Conservation (phyloP, 2,329 filamentous ascomycete species). For the Alternaria gansuensis region DNA sequence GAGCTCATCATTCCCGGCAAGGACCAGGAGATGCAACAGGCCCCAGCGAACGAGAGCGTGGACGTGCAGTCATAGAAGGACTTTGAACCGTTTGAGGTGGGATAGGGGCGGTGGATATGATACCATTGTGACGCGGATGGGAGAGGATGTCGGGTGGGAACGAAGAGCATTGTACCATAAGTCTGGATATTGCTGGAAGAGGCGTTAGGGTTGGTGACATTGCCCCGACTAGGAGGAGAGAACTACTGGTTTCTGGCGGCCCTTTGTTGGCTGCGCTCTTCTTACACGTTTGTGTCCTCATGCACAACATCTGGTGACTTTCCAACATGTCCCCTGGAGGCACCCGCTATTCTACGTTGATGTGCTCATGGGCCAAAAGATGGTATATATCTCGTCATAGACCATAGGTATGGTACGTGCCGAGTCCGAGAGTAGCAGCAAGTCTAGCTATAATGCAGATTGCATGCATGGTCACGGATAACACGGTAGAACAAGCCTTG, state of each 20-base stretch:
- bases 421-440: not conserved
- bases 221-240: constrained; percentile 12
- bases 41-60: constrained; percentile 31
- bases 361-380: not conserved
- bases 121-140: constrained; percentile 23
- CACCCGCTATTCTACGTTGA: not conserved
- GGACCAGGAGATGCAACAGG: constrained; percentile 30
- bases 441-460: not conserved
- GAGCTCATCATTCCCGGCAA: constrained; percentile 74
- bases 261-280: constrained; percentile 17
- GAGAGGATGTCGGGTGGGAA: constrained; percentile 9
- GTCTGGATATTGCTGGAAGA: constrained; percentile 30
- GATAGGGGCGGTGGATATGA: constrained; percentile 22
- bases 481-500: constrained; percentile 9
- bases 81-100: not conserved
- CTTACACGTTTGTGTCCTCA: not conserved
- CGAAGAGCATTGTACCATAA: constrained; percentile 40
- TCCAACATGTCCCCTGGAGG: constrained; percentile 1
- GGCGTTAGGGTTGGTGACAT: constrained; percentile 23
- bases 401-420: not conserved
- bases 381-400: not conserved
- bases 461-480: constrained; percentile 9
- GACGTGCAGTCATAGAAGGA: constrained; percentile 33
- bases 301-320: constrained; percentile 1
- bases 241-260: constrained; percentile 17